Base-by-base conservation (phyloP, 192 early-diverging fungal genomes). In the Oehlia diaphana region DNA sequence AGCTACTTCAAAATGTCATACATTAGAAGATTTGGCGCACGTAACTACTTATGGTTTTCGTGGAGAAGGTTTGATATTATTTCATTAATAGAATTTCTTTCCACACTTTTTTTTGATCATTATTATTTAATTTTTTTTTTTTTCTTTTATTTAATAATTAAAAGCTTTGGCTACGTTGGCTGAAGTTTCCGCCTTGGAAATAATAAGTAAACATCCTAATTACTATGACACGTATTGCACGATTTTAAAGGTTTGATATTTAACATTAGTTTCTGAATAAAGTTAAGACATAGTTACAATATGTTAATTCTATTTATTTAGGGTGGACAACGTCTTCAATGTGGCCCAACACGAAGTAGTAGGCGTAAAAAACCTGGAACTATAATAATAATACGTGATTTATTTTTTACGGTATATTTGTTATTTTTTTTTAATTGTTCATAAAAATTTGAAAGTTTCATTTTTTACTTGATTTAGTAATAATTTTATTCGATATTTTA, bases 361-460 rank as follows among this genome's bases (percentile, higher is more conserved):
- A 80, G 73, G 4, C 77, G 82, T 10, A 80, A 70, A 68, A 81
- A 81, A 37, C 81, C 88, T 35, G 92, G 92, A 21, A 92, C 92
- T 3, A 90, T 87, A 7, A 84, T 92, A 0, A 82, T 85, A 21
- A 86, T 91, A n/a, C 82, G 85, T 9, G 91, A 93, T 80, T 63
- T 93, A 9, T 93, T 93, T 63, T 91, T 89, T 80, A 92, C 88
- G 76, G 92, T 93, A 85, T 31, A 28, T 28, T 65, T 63, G 2
- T n/a, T 9, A 19, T 23, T 63, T 9, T 26, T n/a, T 31, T 31
- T 65, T 28, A 65, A 65, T 4, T 10, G 31, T 33, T 31, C 28
- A 13, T 44, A 23, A 71, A 42, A 42, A 42, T 4, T 42, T 42
- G 39, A 42, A 42, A 44, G 2, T 21, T 28, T 23, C 19, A 35